Evolutionary conservation across 1,139 yeast species (phyloP).

Genomic region (Nadsonia starkeyi-henricii): DNA sequence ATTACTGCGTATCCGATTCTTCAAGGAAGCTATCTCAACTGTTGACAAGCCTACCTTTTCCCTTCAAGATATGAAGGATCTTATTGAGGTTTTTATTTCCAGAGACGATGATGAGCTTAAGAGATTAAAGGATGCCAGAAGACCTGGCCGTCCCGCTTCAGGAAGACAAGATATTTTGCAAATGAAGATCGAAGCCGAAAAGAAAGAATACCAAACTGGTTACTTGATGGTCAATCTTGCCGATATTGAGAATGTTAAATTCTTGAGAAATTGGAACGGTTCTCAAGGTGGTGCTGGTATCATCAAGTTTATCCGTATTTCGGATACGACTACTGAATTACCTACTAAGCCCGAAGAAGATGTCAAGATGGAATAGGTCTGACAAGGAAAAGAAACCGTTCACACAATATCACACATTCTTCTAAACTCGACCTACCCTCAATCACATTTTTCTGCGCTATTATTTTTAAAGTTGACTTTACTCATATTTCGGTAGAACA

Average conservation of each 20-base stretch:
- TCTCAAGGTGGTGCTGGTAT: conserved; percentile 15
- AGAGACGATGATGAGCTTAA: conserved; percentile 64
- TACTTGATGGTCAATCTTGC: conserved; percentile 60
- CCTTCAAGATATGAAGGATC: conserved; percentile 42
- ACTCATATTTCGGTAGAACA: neutral
- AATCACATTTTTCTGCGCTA: neutral
- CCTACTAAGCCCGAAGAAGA: neutral
- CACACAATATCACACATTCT: neutral
- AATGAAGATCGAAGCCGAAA: conserved; percentile 46
- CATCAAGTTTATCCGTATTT: neutral
- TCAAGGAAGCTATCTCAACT: conserved; percentile 48
- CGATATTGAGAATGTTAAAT: conserved; percentile 42
- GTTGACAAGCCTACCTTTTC: conserved; percentile 32
- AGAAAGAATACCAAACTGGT: conserved; percentile 52
- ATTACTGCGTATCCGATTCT: conserved; percentile 38
- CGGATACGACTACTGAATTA: neutral
- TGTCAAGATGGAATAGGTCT: neutral
- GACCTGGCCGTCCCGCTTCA: conserved; percentile 80
- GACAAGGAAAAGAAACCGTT: too few species aligned
- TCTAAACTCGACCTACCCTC: neutral
- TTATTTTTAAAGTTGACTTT: neutral
- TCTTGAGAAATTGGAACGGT: conserved; percentile 65
- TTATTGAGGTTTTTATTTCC: conserved; percentile 48
- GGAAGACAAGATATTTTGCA: conserved; percentile 56
- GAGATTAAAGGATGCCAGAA: conserved; percentile 41